These are phyloP conservation scores for Balansia obtecta DNA, from an alignment of 2,329 filamentous ascomycete genomes.

Conservation along the genomic window DNA sequence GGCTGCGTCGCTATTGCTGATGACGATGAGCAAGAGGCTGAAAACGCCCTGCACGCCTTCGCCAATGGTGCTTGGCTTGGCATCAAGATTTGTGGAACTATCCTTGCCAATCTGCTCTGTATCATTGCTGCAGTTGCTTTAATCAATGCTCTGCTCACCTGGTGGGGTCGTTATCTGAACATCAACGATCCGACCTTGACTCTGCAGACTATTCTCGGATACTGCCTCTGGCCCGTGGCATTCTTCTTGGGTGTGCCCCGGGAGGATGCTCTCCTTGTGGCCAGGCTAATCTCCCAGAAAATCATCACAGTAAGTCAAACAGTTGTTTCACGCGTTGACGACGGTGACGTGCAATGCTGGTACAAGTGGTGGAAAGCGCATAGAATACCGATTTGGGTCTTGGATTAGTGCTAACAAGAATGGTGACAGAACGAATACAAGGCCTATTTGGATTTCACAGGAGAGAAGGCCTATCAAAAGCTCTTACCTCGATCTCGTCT, in stretches of 20 bases:
- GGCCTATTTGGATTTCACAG: conserved; percentile 48
- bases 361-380: too few relatives aligned
- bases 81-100: conserved; percentile 78
- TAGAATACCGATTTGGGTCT: conserved; percentile 1
- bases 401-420: not conserved
- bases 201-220: conserved; percentile 63
- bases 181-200: conserved; percentile 57
- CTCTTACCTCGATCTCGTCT: conserved; percentile 61
- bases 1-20: conserved; percentile 72
- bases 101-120: conserved; percentile 65
- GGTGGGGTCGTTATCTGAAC: conserved; percentile 73
- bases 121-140: conserved; percentile 69
- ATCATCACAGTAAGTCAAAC: conserved; percentile 50
- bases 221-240: conserved; percentile 64
- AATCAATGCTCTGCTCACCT: conserved; percentile 64
- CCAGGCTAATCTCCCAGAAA: conserved; percentile 71
- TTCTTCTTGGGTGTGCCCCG: conserved; percentile 72
- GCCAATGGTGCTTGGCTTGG: conserved; percentile 77
- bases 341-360: too few relatives aligned
- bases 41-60: conserved; percentile 75
- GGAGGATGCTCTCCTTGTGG: conserved; percentile 57
- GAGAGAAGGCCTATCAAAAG: conserved; percentile 44
- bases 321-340: not conserved
- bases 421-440: conserved; percentile 58
- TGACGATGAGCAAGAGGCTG: conserved; percentile 60